These are phyloP conservation scores for Coniochaeta ligniaria DNA, from an alignment of 2,329 filamentous ascomycete genomes.

Conservation along the genomic window DNA sequence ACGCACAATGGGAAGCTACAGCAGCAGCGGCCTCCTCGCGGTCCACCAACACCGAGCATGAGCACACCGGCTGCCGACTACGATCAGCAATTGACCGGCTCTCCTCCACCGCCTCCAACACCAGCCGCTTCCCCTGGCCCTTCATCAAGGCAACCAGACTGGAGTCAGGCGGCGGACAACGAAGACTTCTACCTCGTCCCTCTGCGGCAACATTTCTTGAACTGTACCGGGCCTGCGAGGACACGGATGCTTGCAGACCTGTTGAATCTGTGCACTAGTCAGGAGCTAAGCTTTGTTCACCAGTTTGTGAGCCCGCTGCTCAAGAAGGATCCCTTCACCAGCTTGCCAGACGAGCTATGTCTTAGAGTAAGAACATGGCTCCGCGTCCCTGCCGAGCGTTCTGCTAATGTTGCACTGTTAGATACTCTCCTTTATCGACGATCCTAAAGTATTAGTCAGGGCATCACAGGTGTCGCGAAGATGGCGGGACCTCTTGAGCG, in stretches of 20 bases:
- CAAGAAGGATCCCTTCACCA: slow-evolving; percentile 93
- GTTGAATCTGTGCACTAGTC: slow-evolving; percentile 89
- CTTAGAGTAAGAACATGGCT: slow-evolving; percentile 54
- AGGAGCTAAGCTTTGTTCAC: slow-evolving; percentile 91
- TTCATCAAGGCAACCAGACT: slow-evolving; percentile 56
- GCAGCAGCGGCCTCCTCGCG: slow-evolving; percentile 41
- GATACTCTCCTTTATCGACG: slow-evolving; percentile 95
- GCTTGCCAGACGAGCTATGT: slow-evolving; percentile 87
- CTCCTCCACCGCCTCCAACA: slow-evolving; percentile 57
- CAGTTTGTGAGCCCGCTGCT: slow-evolving; percentile 90
- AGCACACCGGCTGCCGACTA: slow-evolving; percentile 57
- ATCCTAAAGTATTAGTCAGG: slow-evolving; percentile 86
- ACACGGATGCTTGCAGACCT: slow-evolving; percentile 80
- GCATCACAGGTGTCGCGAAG: slow-evolving; percentile 93
- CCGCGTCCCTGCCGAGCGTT: background rate
- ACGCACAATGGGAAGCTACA: slow-evolving; percentile 47
- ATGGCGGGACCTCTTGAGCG: slow-evolving; percentile 88
- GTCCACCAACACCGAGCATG: slow-evolving; percentile 61
- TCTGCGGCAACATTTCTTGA: slow-evolving; percentile 72
- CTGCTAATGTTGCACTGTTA: slow-evolving; percentile 25
- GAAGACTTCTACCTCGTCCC: slow-evolving; percentile 79
- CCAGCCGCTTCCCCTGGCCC: slow-evolving; percentile 60
- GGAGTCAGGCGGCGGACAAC: slow-evolving; percentile 70
- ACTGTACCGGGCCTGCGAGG: slow-evolving; percentile 67
- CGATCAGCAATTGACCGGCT: slow-evolving; percentile 52